These are phyloP conservation scores for Favolaschia claudopus DNA, from an alignment of 768 basidiomycete genomes.

Conservation along the genomic window DNA sequence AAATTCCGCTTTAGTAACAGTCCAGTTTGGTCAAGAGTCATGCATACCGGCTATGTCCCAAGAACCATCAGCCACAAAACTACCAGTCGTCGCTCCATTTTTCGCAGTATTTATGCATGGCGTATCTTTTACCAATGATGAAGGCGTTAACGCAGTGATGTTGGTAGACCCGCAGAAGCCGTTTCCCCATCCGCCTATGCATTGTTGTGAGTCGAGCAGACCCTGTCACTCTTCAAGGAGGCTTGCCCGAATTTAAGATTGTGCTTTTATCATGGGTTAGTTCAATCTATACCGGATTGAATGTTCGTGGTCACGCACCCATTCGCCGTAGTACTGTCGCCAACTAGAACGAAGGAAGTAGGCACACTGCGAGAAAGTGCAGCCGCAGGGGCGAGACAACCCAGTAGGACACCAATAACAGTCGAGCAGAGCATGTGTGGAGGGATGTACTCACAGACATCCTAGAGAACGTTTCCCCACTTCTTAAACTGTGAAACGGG, in stretches of 20 bases:
- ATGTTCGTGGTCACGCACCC: slow-evolving; percentile 29
- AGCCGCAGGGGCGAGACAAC: not conserved
- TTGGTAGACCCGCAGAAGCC: slow-evolving; percentile 47
- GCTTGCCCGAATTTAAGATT: not conserved
- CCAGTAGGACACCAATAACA: slow-evolving; percentile 5
- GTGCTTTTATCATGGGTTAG: not conserved
- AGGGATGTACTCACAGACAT: too few species aligned
- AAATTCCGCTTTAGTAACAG: not conserved
- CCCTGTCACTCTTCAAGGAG: too few species aligned
- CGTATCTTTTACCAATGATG: slow-evolving; percentile 40
- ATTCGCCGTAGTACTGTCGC: slow-evolving; percentile 50
- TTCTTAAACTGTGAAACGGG: not conserved
- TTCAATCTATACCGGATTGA: not conserved
- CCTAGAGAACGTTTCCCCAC: not conserved
- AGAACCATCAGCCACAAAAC: slow-evolving; percentile 46
- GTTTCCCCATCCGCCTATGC: slow-evolving; percentile 48
- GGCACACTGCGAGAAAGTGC: not conserved
- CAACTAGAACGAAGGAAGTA: slow-evolving; percentile 49
- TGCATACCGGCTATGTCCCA: slow-evolving; percentile 40
- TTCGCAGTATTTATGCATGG: slow-evolving; percentile 50
- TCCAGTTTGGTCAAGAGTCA: not conserved
- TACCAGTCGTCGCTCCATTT: slow-evolving; percentile 50
- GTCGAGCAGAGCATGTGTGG: slow-evolving; percentile 9
- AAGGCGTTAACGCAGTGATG: slow-evolving; percentile 39
- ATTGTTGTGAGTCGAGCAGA: not conserved